These are phyloP conservation scores for Mortierella polycephala DNA, from an alignment of 371 early-diverging fungal species.

Conservation along the genomic window DNA sequence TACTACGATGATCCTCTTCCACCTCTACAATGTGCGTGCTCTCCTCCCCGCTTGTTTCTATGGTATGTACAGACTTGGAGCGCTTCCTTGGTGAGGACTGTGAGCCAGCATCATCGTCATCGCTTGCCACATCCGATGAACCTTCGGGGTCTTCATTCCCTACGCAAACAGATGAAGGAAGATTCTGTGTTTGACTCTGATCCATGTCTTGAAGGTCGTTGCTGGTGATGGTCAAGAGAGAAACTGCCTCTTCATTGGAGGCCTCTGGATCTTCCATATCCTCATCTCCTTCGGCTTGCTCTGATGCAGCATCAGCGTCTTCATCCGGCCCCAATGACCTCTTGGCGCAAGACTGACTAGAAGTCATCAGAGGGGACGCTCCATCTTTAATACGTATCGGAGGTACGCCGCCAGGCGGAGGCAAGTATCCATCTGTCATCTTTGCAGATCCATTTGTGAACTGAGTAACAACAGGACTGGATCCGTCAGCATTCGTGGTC, in stretches of 20 bases:
- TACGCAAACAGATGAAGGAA: too few relatives aligned
- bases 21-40: background rate
- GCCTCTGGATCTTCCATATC: background rate
- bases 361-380: slow-evolving; percentile 10
- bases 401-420: slow-evolving; percentile 21
- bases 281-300: background rate
- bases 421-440: slow-evolving; percentile 9
- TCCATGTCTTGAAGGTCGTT: background rate
- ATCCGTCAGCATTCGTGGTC: slow-evolving; percentile 1
- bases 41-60: background rate
- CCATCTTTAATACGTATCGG: slow-evolving; percentile 23
- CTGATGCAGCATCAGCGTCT: background rate
- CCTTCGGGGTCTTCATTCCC: too few relatives aligned
- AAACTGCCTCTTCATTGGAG: slow-evolving; percentile 10
- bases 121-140: background rate
- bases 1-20: slow-evolving; percentile 10
- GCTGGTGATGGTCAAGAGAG: slow-evolving; percentile 14
- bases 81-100: slow-evolving; percentile 23
- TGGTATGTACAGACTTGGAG: slow-evolving; percentile 12
- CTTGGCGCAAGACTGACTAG: slow-evolving; percentile 18
- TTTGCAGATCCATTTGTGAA: slow-evolving; percentile 18
- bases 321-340: slow-evolving; percentile 18
- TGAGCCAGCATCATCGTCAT: background rate
- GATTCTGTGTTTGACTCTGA: background rate
- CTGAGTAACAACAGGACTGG: slow-evolving; percentile 18